Evolutionary conservation across 1,139 yeast genomes (phyloP), one percentile per base, ranked within the genome.

Genomic region (Arxiozyma bovina): DNA sequence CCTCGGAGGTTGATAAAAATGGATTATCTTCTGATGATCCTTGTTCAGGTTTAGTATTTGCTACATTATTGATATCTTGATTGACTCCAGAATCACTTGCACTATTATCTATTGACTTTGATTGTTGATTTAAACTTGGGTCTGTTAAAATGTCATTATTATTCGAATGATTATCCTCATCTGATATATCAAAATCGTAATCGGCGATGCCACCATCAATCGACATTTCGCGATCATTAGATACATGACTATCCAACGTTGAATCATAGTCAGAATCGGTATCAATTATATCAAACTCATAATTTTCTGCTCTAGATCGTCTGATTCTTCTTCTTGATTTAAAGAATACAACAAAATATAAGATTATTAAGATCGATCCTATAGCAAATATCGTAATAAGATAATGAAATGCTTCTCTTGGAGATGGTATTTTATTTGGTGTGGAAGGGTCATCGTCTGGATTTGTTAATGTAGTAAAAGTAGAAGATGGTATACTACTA

Each of bases 201-300:
- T 67, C 69, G 23, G 63, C 69, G 4, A 61, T 53, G 30, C 64
- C 63, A 1, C 55, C 58, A 25, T 57, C 57, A 22, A 63, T 62
- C n/a, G 50, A 46, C 1, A 55, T 38, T 20, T 50, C 55, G 18
- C 56, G 54, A 18, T 54, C 53, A 17, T 60, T 56, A 23, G 54
- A 57, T 4, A 57, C 15, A 17, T 58, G 56, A 45, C 58, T 58
- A 44, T 64, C 68, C 30, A 63, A 50, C 2, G 68, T 62, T 1
- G 69, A 64, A 34, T 68, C 70, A 48, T 66, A 64, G 22, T 73
- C 76, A 3, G 73, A 66, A 48, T 74, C 77, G 17, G 77, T 77
- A 50, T 85, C 91, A 52, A 86, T 85, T 49, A 86, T 84, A 67
- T 86, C 94, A 68, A 86, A 86, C 67, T 86, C 94, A 64, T 81